Percentiles rank a stretch among this genome's conserved stretches.
Conservation (phyloP, 1,284 basidiomycete species). For the Laetiporus sulphureus region DNA sequence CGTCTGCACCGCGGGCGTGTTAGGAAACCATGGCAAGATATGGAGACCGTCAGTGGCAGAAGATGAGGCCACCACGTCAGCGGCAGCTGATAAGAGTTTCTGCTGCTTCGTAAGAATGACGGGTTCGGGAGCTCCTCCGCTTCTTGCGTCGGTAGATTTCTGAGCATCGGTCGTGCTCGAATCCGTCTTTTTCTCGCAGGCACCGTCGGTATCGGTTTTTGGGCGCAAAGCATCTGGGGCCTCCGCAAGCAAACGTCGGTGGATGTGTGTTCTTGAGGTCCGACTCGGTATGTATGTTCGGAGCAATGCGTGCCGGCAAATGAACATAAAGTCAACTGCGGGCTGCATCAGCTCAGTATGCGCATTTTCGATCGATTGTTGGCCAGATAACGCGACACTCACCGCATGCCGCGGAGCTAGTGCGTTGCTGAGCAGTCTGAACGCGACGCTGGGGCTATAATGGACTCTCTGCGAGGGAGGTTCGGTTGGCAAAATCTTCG, state of each 20-base stretch:
- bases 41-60: not conserved
- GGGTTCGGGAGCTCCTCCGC: too few species aligned
- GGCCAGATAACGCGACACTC: slow-evolving; percentile 10
- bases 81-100: too few species aligned
- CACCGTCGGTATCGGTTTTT: not conserved
- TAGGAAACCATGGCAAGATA: not conserved
- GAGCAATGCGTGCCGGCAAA: slow-evolving; percentile 28
- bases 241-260: slow-evolving; percentile 2
- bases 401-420: slow-evolving; percentile 24
- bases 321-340: slow-evolving; percentile 29
- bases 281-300: slow-evolving; percentile 23
- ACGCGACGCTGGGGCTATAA: not conserved
- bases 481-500: slow-evolving; percentile 8
- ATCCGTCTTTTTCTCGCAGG: not conserved
- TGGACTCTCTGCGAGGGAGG: slow-evolving; percentile 1
- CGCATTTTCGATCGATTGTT: too few species aligned
- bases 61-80: not conserved
- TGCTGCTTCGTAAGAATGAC: too few species aligned
- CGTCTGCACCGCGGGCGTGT: not conserved
- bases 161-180: not conserved
- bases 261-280: slow-evolving; percentile 8
- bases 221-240: not conserved
- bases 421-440: slow-evolving; percentile 4
- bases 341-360: not conserved
- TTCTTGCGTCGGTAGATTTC: too few species aligned